phyloP scores from a whole-genome alignment of 2,329 filamentous ascomycete species.

The Aspergillus fischeri region DNA sequence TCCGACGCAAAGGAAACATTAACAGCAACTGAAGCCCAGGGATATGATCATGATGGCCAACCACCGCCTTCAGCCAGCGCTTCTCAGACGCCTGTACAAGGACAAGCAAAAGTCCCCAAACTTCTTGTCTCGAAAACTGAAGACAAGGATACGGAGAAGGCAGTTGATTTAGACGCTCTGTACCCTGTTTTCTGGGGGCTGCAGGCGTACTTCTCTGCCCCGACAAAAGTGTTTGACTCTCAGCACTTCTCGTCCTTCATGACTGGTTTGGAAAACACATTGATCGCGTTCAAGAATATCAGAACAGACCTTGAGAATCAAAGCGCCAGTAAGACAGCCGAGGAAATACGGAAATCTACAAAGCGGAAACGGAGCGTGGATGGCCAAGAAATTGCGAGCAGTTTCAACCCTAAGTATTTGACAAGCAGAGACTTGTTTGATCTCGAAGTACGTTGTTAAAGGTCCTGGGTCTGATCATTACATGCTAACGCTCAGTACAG shows the following conservation, averaged over 20 bases:
- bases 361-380: conserved; percentile 68
- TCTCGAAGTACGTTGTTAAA: conserved; percentile 63
- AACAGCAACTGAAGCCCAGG: conserved; percentile 28
- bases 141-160: conserved; percentile 24
- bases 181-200: conserved; percentile 94
- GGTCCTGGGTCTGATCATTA: neutral
- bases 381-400: conserved; percentile 61
- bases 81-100: conserved; percentile 9
- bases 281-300: conserved; percentile 70
- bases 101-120: conserved; percentile 19
- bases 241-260: conserved; percentile 65
- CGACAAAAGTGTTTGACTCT: conserved; percentile 72
- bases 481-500: conserved; percentile 43
- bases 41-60: conserved; percentile 24
- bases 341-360: conserved; percentile 60
- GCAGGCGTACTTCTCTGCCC: conserved; percentile 87
- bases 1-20: conserved; percentile 37
- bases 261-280: conserved; percentile 57
- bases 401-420: conserved; percentile 95
- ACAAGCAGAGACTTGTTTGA: conserved; percentile 97
- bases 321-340: conserved; percentile 52
- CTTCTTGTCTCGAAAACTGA: conserved; percentile 21
- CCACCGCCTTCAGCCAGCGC: conserved; percentile 12
- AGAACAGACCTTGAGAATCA: conserved; percentile 65
- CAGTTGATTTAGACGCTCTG: conserved; percentile 66